phyloP scores from a whole-genome alignment of 345 rosid genomes.

The Lepidium africanum region DNA sequence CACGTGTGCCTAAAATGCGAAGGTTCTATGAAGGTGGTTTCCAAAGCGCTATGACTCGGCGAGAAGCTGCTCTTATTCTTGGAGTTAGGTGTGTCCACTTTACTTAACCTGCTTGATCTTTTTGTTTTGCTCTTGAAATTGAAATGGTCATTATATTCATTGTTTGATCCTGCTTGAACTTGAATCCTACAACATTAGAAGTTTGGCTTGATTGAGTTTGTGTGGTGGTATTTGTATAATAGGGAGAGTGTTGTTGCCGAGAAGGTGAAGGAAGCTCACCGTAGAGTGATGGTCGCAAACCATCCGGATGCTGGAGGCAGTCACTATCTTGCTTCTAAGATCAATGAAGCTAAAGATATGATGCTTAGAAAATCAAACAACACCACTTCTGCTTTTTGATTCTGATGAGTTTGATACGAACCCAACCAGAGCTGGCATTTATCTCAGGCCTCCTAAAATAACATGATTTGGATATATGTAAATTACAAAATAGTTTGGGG shows the following conservation, averaged over 20 bases:
- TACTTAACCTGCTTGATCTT: neutral
- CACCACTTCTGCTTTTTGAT: slow-evolving; percentile 65
- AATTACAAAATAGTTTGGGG: too few relatives aligned
- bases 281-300: slow-evolving; percentile 89
- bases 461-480: too few relatives aligned
- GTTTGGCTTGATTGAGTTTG: neutral
- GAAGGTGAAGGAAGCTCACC: slow-evolving; percentile 82
- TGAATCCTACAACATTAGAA: neutral
- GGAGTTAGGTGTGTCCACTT: slow-evolving; percentile 53
- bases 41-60: slow-evolving; percentile 60
- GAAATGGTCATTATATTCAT: neutral
- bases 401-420: neutral
- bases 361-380: slow-evolving; percentile 65
- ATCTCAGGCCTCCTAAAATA: too few relatives aligned
- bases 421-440: too few relatives aligned
- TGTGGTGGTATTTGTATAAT: neutral
- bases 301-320: slow-evolving; percentile 93
- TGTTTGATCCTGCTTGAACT: too few relatives aligned
- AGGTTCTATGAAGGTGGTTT: slow-evolving; percentile 84
- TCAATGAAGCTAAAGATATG: slow-evolving; percentile 81
- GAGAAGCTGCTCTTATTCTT: slow-evolving; percentile 86
- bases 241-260: slow-evolving; percentile 63
- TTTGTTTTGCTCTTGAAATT: neutral
- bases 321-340: slow-evolving; percentile 82
- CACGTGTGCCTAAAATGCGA: slow-evolving; percentile 46